A percentile compares a stretch with the other conserved stretches of the same genome.
Conservation (phyloP, 2,329 filamentous ascomycete species). For the Mollisia scopiformis region DNA sequence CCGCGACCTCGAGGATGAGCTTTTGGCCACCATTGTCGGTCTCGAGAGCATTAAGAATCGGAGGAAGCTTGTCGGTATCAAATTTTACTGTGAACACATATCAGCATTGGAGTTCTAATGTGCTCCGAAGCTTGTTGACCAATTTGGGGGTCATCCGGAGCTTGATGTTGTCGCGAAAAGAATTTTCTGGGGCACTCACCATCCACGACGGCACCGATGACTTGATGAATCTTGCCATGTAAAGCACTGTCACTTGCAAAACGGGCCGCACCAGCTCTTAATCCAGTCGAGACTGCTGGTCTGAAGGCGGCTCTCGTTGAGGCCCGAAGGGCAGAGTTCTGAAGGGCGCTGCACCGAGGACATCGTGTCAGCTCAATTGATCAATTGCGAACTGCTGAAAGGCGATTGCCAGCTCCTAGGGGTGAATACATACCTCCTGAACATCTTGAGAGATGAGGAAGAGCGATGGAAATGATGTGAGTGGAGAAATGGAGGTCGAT, state of each 20-base stretch:
- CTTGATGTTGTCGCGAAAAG: conserved; percentile 29
- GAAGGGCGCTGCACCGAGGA: conserved; percentile 61
- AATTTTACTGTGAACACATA: conserved; percentile 79
- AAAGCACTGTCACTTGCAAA: conserved; percentile 61
- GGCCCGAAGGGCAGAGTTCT: conserved; percentile 63
- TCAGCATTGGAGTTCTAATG: conserved; percentile 34
- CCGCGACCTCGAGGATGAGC: conserved; percentile 94
- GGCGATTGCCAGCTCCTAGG: conserved; percentile 27
- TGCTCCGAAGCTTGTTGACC: conserved; percentile 19
- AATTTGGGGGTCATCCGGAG: conserved; percentile 24
- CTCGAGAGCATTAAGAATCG: conserved; percentile 96
- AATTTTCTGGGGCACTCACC: conserved; percentile 65
- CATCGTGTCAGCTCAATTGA: conserved; percentile 52
- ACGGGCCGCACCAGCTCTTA: conserved; percentile 51
- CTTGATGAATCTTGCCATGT: conserved; percentile 74
- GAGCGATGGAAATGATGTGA: conserved; percentile 58
- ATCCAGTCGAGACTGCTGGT: conserved; percentile 59
- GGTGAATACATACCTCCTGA: conserved; percentile 71
- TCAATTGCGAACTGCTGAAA: conserved; percentile 24
- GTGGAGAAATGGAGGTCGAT: conserved; percentile 56
- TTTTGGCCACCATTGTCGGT: conserved; percentile 91
- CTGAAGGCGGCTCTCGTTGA: conserved; percentile 61
- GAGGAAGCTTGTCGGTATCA: conserved; percentile 87
- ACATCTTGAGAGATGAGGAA: conserved; percentile 76
- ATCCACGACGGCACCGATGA: conserved; percentile 99